A percentile compares a stretch with the other conserved stretches of the same genome.
Conservation (phyloP, 2,329 filamentous ascomycete genomes). For the Myriangium duriaei region DNA sequence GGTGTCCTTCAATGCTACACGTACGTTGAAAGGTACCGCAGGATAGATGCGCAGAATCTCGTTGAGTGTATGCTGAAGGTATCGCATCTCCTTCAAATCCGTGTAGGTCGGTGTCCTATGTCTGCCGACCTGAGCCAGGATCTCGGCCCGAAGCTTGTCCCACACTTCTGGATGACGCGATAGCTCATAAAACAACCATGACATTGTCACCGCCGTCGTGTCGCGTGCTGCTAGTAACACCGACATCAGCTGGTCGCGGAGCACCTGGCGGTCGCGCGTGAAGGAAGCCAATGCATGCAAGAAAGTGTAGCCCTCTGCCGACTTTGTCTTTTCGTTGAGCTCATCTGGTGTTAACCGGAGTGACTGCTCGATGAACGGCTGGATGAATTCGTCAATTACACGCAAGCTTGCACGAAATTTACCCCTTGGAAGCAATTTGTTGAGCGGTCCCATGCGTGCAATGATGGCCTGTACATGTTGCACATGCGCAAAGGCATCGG, state of each 20-base stretch:
- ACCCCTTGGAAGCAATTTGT: constrained; percentile 48
- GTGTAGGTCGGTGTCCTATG: constrained; percentile 53
- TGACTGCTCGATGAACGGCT: constrained; percentile 63
- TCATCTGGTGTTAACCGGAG: constrained; percentile 58
- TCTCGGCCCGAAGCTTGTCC: constrained; percentile 58
- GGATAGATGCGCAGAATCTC: constrained; percentile 37
- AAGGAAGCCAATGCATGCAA: constrained; percentile 72
- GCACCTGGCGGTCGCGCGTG: constrained; percentile 53
- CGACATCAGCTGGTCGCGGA: constrained; percentile 75
- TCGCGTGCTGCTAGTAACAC: constrained; percentile 77
- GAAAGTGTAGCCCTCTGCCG: constrained; percentile 66
- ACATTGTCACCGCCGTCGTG: constrained; percentile 71
- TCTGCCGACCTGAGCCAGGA: constrained; percentile 53
- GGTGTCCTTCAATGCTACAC: constrained; percentile 34
- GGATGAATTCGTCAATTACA: constrained; percentile 63
- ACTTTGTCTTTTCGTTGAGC: constrained; percentile 59
- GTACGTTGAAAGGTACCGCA: constrained; percentile 38
- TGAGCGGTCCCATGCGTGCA: constrained; percentile 52
- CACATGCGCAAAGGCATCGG: constrained; percentile 68
- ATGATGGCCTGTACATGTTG: constrained; percentile 61
- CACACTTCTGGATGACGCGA: constrained; percentile 56
- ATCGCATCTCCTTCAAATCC: constrained; percentile 79
- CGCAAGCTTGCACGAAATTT: constrained; percentile 53
- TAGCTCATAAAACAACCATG: constrained; percentile 74
- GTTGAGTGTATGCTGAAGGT: constrained; percentile 42